Conservation (phyloP, 2,329 filamentous ascomycete species). For the Cercospora janseana region DNA sequence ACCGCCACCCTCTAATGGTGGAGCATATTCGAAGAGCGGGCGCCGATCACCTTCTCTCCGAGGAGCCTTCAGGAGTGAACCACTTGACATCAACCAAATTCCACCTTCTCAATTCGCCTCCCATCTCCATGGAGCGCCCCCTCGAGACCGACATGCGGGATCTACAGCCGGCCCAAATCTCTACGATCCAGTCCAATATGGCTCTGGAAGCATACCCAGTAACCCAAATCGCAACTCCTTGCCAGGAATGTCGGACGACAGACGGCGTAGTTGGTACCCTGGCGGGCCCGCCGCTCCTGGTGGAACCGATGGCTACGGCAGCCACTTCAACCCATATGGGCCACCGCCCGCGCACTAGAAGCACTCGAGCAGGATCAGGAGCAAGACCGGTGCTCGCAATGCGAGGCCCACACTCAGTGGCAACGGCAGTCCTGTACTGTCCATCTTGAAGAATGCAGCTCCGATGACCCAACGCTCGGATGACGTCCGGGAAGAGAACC, state of each 20-base stretch:
- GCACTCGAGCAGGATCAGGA: slow-evolving; percentile 7
- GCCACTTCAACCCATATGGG: slow-evolving; percentile 22
- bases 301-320: slow-evolving; percentile 31
- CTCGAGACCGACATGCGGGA: slow-evolving; percentile 23
- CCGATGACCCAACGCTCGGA: slow-evolving; percentile 12
- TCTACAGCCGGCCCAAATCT: slow-evolving; percentile 13
- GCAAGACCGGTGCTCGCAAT: slow-evolving; percentile 1
- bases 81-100: slow-evolving; percentile 28
- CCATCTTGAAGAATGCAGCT: slow-evolving; percentile 18
- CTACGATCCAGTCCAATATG: slow-evolving; percentile 23
- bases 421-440: slow-evolving; percentile 10
- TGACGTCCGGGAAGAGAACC: slow-evolving; percentile 11
- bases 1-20: slow-evolving; percentile 13
- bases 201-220: slow-evolving; percentile 14
- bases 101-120: slow-evolving; percentile 30
- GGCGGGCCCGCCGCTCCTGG: slow-evolving; percentile 12
- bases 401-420: background rate
- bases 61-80: slow-evolving; percentile 29
- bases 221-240: slow-evolving; percentile 12
- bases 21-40: slow-evolving; percentile 23
- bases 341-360: slow-evolving; percentile 24
- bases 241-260: slow-evolving; percentile 18
- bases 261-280: slow-evolving; percentile 29
- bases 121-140: slow-evolving; percentile 27
- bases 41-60: slow-evolving; percentile 29